phyloP scores from a whole-genome alignment of 2,329 filamentous ascomycete genomes.

The Karstenula rhodostoma region DNA sequence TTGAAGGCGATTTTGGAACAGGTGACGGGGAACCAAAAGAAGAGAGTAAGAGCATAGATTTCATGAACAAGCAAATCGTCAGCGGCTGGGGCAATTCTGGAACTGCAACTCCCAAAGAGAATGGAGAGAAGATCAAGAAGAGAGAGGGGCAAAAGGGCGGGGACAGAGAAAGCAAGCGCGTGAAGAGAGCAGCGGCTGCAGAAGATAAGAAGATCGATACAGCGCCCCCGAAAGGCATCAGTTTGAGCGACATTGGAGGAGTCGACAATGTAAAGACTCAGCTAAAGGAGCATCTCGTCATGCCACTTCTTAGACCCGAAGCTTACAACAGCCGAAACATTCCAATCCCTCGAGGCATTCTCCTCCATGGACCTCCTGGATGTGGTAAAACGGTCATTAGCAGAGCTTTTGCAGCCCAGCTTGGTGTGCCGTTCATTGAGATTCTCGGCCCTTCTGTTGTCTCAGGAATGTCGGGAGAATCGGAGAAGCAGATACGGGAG shows the following conservation, averaged over 20 bases:
- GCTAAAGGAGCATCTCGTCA: slow-evolving; percentile 74
- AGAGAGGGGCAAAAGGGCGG: slow-evolving; percentile 61
- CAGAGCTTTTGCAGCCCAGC: slow-evolving; percentile 77
- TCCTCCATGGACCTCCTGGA: slow-evolving; percentile 83
- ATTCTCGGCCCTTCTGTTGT: slow-evolving; percentile 84
- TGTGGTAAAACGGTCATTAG: slow-evolving; percentile 89
- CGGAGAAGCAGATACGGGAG: slow-evolving; percentile 84
- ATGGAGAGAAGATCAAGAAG: slow-evolving; percentile 51
- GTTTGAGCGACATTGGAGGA: slow-evolving; percentile 77
- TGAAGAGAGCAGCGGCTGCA: slow-evolving; percentile 57
- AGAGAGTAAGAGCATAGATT: slow-evolving; percentile 55
- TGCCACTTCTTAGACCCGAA: slow-evolving; percentile 74
- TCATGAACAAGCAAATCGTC: slow-evolving; percentile 72
- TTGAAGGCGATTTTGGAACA: slow-evolving; percentile 52
- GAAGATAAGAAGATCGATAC: slow-evolving; percentile 62
- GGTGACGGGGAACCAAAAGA: slow-evolving; percentile 30
- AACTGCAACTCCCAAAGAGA: slow-evolving; percentile 38
- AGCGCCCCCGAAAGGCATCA: slow-evolving; percentile 71
- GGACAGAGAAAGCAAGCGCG: slow-evolving; percentile 72
- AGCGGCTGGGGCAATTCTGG: slow-evolving; percentile 59
- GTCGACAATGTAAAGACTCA: slow-evolving; percentile 75
- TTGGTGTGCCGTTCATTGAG: slow-evolving; percentile 80
- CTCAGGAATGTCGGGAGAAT: slow-evolving; percentile 87
- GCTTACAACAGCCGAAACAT: slow-evolving; percentile 71
- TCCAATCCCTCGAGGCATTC: slow-evolving; percentile 75